These are phyloP conservation scores for Trametes elegans DNA, from an alignment of 768 basidiomycete genomes.

Conservation along the genomic window DNA sequence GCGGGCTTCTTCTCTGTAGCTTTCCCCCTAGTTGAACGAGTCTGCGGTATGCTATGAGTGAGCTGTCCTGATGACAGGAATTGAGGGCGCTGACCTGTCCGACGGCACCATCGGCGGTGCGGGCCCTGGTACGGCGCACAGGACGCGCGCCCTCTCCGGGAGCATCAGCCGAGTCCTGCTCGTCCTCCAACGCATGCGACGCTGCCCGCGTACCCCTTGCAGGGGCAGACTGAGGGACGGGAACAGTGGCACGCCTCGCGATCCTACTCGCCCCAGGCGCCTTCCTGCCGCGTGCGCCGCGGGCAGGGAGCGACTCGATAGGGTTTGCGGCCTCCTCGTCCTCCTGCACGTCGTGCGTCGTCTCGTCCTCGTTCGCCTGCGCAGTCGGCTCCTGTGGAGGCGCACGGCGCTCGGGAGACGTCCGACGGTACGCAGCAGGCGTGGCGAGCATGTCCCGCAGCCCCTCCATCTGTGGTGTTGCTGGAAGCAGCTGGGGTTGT, in stretches of 20 bases:
- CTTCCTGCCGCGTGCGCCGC: not conserved
- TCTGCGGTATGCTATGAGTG: not conserved
- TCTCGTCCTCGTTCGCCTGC: not conserved
- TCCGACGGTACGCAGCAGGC: conserved; percentile 25
- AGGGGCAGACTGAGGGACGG: conserved; percentile 11
- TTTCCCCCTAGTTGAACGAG: conserved; percentile 3
- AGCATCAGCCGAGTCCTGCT: conserved; percentile 9
- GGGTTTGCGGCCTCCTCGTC: conserved; percentile 15
- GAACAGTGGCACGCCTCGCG: conserved; percentile 10
- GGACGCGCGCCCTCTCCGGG: conserved; percentile 5
- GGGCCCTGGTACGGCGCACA: conserved; percentile 21
- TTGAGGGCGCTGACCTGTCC: conserved; percentile 12
- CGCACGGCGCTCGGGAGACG: conserved; percentile 10
- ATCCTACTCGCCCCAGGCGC: not conserved
- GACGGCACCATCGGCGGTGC: conserved; percentile 21
- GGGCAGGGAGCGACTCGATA: conserved; percentile 1
- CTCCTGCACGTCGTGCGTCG: conserved; percentile 7
- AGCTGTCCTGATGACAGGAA: not conserved
- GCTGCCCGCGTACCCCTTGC: conserved; percentile 12
- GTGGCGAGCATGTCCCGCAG: conserved; percentile 34
- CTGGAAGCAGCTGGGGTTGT: conserved; percentile 1
- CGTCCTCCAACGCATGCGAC: conserved; percentile 14
- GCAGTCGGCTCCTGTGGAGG: not conserved
- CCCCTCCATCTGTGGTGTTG: conserved; percentile 37
- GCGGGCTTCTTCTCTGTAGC: not conserved